Evolutionary conservation across 2,329 filamentous ascomycete species (phyloP).

Genomic region (Beauveria varroae): DNA sequence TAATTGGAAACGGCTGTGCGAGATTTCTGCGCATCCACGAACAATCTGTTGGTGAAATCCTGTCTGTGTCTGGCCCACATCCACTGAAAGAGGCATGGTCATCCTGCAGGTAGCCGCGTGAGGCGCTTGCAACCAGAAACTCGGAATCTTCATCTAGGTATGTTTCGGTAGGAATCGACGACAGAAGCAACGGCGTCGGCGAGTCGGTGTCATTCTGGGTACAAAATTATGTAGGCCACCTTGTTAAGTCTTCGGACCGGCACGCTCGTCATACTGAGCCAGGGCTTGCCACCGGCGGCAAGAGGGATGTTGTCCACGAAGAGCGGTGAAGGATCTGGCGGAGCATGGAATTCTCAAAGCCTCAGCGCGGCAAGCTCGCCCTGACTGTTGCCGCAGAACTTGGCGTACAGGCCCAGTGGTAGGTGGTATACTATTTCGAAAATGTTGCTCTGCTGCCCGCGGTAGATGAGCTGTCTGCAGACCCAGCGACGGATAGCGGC

Average conservation of each 20-base stretch:
- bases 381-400: background rate
- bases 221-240: constrained; percentile 12
- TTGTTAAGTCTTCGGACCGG: constrained; percentile 12
- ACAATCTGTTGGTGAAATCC: constrained; percentile 22
- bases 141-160: constrained; percentile 16
- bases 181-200: background rate
- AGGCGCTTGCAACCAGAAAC: constrained; percentile 25
- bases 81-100: constrained; percentile 15
- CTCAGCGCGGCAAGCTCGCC: background rate
- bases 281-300: background rate
- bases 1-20: constrained; percentile 9
- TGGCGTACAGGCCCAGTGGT: background rate
- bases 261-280: background rate
- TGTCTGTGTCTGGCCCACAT: constrained; percentile 22
- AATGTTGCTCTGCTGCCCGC: constrained; percentile 1
- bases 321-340: background rate
- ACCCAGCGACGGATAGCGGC: background rate
- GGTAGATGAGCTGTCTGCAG: background rate
- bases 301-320: background rate
- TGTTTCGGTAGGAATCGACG: background rate
- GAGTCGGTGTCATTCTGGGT: background rate
- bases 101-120: constrained; percentile 21
- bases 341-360: background rate
- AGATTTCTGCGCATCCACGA: constrained; percentile 24
- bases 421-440: constrained; percentile 1